Evolutionary conservation across 352 stramenopile genomes (phyloP).

Genomic region (Blastocystis sp.): DNA sequence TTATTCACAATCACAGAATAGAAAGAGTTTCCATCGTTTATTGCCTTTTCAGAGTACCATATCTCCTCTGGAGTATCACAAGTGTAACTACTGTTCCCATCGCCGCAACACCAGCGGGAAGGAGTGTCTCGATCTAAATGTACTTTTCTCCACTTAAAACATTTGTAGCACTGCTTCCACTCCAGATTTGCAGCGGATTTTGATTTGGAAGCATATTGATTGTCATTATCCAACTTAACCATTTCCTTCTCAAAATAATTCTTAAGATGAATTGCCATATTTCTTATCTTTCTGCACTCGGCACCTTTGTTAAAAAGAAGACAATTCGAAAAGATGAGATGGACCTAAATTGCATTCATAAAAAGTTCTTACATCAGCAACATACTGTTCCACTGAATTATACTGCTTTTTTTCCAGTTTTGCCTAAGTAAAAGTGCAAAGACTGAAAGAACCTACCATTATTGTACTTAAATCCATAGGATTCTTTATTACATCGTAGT

Average conservation of each 20-base stretch:
- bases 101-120: slow-evolving; percentile 4
- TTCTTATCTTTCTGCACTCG: background rate
- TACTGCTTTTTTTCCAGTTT: background rate
- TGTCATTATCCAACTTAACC: background rate
- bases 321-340: slow-evolving; percentile 57
- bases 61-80: background rate
- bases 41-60: background rate
- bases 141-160: slow-evolving; percentile 50
- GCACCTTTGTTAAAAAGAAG: slow-evolving; percentile 43
- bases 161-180: slow-evolving; percentile 51
- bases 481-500: slow-evolving; percentile 74
- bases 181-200: background rate
- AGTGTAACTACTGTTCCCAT: background rate
- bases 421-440: background rate
- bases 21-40: slow-evolving; percentile 12
- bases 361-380: background rate
- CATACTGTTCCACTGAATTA: background rate
- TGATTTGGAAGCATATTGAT: no score
- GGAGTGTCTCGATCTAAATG: background rate
- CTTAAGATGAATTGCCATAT: slow-evolving; percentile 18
- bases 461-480: slow-evolving; percentile 59
- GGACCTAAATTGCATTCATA: background rate
- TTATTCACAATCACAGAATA: background rate
- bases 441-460: no score
- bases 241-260: background rate